Conservation (phyloP, 164 flowering plant genomes). For the Macadamia tetraphylla region DNA sequence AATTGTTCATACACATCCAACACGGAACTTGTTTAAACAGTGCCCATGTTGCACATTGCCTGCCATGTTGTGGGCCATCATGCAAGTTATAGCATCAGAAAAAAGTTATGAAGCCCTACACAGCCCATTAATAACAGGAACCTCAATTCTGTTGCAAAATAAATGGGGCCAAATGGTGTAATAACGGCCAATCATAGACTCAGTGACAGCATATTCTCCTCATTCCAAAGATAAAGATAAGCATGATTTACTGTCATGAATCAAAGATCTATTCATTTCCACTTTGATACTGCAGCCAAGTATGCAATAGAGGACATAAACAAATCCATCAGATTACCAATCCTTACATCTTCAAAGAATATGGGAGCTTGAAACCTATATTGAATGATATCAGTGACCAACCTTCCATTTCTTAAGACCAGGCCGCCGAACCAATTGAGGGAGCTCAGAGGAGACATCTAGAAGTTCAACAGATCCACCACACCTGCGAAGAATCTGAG, state of each 20-base stretch:
- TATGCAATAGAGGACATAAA: too few relatives aligned
- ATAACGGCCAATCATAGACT: neutral
- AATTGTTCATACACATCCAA: too few relatives aligned
- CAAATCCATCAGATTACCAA: neutral
- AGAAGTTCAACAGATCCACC: conserved; percentile 80
- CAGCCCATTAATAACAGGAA: neutral
- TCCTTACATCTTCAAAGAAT: neutral
- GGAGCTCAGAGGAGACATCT: conserved; percentile 84
- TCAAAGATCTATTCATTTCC: too few relatives aligned
- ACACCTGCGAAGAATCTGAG: conserved; percentile 77
- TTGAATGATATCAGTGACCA: conserved; percentile 9
- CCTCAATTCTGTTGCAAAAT: neutral
- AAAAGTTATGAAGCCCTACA: neutral
- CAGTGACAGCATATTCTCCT: neutral
- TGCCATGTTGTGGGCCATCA: neutral
- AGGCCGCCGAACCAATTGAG: conserved; percentile 76
- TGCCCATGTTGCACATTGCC: neutral
- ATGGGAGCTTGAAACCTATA: neutral
- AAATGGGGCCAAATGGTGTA: neutral
- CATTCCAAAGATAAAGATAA: too few relatives aligned
- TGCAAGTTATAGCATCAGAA: neutral
- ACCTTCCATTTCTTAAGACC: conserved; percentile 96
- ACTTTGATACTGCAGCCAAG: too few relatives aligned
- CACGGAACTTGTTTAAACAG: too few relatives aligned
- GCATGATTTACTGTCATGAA: too few relatives aligned